A percentile compares a stretch with the other conserved stretches of the same genome.
These are phyloP conservation scores for Avena atlantica DNA, from an alignment of 176 grass and related monocot species.

Conservation along the genomic window DNA sequence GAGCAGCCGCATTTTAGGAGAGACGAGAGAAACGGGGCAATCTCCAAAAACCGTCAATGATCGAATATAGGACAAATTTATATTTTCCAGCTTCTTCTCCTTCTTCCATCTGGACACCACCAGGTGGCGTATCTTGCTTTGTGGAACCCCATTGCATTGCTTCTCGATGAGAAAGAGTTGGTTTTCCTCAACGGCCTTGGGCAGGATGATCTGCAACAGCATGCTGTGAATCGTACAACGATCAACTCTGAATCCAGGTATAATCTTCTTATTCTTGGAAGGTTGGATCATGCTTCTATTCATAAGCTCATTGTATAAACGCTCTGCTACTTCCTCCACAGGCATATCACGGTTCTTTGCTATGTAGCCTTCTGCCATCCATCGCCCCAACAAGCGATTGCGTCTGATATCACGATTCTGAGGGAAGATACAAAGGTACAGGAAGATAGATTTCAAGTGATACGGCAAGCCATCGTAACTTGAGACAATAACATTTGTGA, in stretches of 20 bases:
- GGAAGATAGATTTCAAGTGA: neutral
- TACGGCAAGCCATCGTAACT: neutral
- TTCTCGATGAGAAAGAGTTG: neutral
- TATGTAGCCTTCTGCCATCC: constrained; percentile 19
- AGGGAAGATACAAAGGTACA: neutral
- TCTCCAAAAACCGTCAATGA: neutral
- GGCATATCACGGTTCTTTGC: neutral
- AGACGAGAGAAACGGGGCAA: neutral
- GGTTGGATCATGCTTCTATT: constrained; percentile 18
- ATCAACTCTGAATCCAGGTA: neutral
- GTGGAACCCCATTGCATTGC: neutral
- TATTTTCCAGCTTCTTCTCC: neutral
- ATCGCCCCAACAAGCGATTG: neutral
- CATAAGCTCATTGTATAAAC: neutral
- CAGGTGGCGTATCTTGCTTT: neutral
- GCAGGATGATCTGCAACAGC: neutral
- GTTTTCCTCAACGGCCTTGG: neutral
- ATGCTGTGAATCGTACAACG: neutral
- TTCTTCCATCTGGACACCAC: neutral
- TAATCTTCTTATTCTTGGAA: neutral
- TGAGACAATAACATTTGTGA: neutral
- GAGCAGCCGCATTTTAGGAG: neutral
- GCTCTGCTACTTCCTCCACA: neutral
- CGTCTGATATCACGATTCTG: neutral
- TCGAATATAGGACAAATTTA: neutral